Conservation (phyloP, 176 grass and related monocot genomes). For the Lolium rigidum region DNA sequence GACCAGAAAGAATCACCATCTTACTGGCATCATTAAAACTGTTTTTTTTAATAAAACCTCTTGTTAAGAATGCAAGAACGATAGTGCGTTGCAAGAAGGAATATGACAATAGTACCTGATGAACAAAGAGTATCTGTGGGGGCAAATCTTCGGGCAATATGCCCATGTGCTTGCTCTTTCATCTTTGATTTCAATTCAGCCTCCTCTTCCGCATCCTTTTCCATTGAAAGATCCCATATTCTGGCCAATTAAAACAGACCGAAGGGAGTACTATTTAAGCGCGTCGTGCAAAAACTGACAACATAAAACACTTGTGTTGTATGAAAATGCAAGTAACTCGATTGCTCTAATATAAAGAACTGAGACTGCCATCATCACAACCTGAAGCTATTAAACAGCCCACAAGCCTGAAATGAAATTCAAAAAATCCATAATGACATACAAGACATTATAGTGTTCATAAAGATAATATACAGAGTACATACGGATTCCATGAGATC, state of each 20-base stretch:
- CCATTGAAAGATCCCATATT: conserved; percentile 78
- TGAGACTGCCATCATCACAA: conserved; percentile 89
- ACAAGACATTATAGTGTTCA: background rate
- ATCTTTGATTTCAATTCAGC: conserved; percentile 69
- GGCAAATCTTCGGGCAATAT: conserved; percentile 62
- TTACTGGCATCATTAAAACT: too few species aligned
- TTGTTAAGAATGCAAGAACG: too few species aligned
- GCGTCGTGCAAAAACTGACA: background rate
- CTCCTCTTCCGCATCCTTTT: conserved; percentile 81
- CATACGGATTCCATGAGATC: background rate
- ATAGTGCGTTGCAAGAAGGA: too few species aligned
- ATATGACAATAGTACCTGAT: too few species aligned
- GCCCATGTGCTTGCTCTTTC: conserved; percentile 61
- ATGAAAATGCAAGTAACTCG: conserved; percentile 49
- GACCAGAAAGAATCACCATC: too few species aligned
- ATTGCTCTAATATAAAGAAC: conserved; percentile 74
- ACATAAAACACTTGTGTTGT: background rate
- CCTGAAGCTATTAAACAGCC: conserved; percentile 85
- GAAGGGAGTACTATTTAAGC: background rate
- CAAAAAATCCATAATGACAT: background rate
- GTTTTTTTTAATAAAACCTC: too few species aligned
- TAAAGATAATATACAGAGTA: background rate
- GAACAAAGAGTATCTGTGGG: conserved; percentile 11
- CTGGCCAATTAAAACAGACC: too few species aligned
- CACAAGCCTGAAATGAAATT: conserved; percentile 52